Conservation (phyloP, 345 rosid genomes). For the Lepidium didymum region DNA sequence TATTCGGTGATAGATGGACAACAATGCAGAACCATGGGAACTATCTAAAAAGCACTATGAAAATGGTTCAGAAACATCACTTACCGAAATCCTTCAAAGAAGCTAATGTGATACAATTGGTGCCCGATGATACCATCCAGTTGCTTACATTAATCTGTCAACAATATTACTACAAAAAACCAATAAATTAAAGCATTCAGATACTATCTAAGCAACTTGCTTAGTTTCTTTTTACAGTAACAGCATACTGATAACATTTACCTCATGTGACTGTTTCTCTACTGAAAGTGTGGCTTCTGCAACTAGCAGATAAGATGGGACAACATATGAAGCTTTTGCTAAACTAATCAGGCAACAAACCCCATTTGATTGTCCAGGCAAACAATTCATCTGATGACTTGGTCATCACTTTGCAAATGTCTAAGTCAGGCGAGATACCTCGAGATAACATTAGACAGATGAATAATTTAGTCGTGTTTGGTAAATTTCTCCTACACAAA, state of each 20-base stretch:
- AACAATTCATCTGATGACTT: conserved; percentile 38
- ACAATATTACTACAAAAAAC: not conserved
- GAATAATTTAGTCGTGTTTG: conserved; percentile 39
- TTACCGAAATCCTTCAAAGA: not conserved
- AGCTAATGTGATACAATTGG: not conserved
- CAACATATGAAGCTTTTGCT: not conserved
- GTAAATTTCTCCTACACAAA: conserved; percentile 48
- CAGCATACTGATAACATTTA: not conserved
- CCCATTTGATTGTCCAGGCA: conserved; percentile 42
- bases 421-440: conserved; percentile 52
- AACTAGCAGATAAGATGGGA: not conserved
- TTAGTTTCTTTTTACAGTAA: not conserved
- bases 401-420: conserved; percentile 48
- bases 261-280: conserved; percentile 13
- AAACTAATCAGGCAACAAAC: conserved; percentile 32
- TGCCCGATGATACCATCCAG: not conserved
- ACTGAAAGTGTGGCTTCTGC: not conserved
- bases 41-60: not conserved
- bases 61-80: conserved; percentile 8
- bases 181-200: not conserved
- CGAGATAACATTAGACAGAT: conserved; percentile 48
- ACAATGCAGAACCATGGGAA: not conserved
- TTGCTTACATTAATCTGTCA: not conserved
- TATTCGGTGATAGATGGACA: not conserved
- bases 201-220: not conserved